Base-by-base conservation (phyloP, 768 basidiomycete genomes). In the Mycena floridula region DNA sequence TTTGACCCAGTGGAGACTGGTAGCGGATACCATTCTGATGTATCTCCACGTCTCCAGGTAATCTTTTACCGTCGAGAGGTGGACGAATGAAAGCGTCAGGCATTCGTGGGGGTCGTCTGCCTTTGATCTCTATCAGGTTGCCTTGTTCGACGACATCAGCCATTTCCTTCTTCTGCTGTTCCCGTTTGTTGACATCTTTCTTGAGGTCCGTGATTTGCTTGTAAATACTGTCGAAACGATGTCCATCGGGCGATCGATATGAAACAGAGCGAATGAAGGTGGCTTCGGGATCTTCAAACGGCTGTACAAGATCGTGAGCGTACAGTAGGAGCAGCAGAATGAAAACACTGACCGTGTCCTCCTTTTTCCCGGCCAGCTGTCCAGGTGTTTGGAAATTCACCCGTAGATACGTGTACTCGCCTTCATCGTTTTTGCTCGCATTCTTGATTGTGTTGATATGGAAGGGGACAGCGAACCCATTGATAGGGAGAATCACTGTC, bases 361-460 rank as follows among this genome's bases (percentile, higher is more conserved):
- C 96, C 67, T 99, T 98, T 71, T 95, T 97, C 22, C 96, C 95
- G 0, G 92, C 87, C 21, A 97, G 80, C 58, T 97, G 93, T 40
- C 96, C 96, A 9, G 96, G 96, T 0, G 95, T 96, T 62, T 97
- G 93, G 69, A 98, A 97, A 65, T 98, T 98, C 63, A 99, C 92
- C 2, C 96, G 81, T 43, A 99, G 75, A 56, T 89, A 91, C 0
- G 93, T 94, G 60, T 84, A 89, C 41, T 98, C 92, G 5, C 89
- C 90, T 64, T 98, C 96, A 50, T 99, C 95, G 51, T 80, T 96
- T 69, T 98, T 98, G 71, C 88, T 93, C 24, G 86, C 89, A 59
- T 95, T 98, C 68, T 99, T 98, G 51, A 99, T 91, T 2, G 92
- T 92, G 58, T 95, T 95, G 66, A 98, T 94, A 59, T 99, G 96